A percentile compares a stretch with the other conserved stretches of the same genome.
These are phyloP conservation scores for Themeda triandra DNA, from an alignment of 176 grass and related monocot genomes.

Conservation along the genomic window DNA sequence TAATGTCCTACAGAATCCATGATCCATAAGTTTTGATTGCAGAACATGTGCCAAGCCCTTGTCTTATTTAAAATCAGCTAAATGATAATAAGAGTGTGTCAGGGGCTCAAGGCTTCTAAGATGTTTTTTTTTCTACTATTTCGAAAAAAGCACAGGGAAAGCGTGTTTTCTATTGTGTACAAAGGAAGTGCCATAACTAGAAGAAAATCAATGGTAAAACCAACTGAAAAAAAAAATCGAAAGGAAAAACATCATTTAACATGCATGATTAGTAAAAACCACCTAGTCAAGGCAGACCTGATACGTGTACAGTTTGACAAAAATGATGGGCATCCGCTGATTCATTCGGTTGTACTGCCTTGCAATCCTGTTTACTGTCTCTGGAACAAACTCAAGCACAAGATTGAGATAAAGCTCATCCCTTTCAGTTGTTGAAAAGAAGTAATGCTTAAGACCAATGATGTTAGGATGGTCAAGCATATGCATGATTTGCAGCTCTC, in stretches of 20 bases:
- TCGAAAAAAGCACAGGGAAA: neutral
- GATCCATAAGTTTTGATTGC: neutral
- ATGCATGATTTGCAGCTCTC: constrained; percentile 94
- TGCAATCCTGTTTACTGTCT: constrained; percentile 80
- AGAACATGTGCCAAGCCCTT: neutral
- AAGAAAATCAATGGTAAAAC: neutral
- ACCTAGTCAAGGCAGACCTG: constrained; percentile 51
- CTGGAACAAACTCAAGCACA: constrained; percentile 89
- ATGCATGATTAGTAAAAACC: constrained; percentile 3
- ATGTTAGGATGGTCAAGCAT: constrained; percentile 99
- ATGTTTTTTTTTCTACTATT: neutral
- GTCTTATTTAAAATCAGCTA: neutral
- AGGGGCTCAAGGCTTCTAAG: neutral
- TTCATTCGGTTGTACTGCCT: constrained; percentile 81
- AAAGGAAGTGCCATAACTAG: neutral
- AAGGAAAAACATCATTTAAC: neutral
- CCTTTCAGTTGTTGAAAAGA: constrained; percentile 87
- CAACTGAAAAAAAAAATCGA: neutral
- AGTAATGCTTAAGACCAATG: constrained; percentile 87
- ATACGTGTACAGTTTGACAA: constrained; percentile 89
- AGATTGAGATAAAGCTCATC: constrained; percentile 93
- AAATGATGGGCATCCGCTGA: constrained; percentile 84
- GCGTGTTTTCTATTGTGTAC: neutral
- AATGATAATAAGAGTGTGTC: neutral
- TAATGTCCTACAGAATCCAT: neutral